These are phyloP conservation scores for Scheffersomyces segobiensis DNA, from an alignment of 1,139 yeast species.

Conservation along the genomic window DNA sequence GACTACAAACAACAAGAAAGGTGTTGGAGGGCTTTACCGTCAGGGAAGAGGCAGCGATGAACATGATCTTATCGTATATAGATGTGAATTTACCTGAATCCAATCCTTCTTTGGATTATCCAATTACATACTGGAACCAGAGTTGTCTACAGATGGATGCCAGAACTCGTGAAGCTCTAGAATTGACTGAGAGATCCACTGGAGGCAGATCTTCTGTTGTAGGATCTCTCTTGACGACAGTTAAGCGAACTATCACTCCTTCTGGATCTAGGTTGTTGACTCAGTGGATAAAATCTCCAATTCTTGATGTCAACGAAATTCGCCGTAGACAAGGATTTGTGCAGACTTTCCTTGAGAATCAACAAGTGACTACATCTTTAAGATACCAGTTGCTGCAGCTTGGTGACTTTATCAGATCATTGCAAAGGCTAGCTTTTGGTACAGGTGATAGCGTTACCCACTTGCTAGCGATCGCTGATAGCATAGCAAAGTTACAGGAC, in stretches of 20 bases:
- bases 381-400: slow-evolving; percentile 24
- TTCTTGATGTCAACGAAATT: slow-evolving; percentile 58
- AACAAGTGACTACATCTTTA: slow-evolving; percentile 29
- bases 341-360: slow-evolving; percentile 45
- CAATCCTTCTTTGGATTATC: slow-evolving; percentile 37
- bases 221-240: slow-evolving; percentile 70
- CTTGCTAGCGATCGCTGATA: slow-evolving; percentile 33
- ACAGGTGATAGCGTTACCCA: slow-evolving; percentile 36
- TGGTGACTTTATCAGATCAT: slow-evolving; percentile 42
- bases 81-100: slow-evolving; percentile 44
- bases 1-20: slow-evolving; percentile 54
- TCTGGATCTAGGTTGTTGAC: slow-evolving; percentile 78
- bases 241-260: slow-evolving; percentile 73
- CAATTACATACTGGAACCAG: slow-evolving; percentile 40
- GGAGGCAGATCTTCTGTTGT: slow-evolving; percentile 55
- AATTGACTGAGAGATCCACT: slow-evolving; percentile 55
- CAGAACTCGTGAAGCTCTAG: slow-evolving; percentile 80
- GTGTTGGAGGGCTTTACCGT: slow-evolving; percentile 55
- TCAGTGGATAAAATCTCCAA: slow-evolving; percentile 84
- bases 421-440: slow-evolving; percentile 38
- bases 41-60: slow-evolving; percentile 46
- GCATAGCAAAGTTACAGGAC: slow-evolving; percentile 26
- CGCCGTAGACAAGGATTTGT: slow-evolving; percentile 64
- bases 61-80: slow-evolving; percentile 42
- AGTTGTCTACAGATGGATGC: slow-evolving; percentile 76